Evolutionary conservation across 306 rosid genomes (phyloP).

Genomic region (Luffa aegyptiaca): DNA sequence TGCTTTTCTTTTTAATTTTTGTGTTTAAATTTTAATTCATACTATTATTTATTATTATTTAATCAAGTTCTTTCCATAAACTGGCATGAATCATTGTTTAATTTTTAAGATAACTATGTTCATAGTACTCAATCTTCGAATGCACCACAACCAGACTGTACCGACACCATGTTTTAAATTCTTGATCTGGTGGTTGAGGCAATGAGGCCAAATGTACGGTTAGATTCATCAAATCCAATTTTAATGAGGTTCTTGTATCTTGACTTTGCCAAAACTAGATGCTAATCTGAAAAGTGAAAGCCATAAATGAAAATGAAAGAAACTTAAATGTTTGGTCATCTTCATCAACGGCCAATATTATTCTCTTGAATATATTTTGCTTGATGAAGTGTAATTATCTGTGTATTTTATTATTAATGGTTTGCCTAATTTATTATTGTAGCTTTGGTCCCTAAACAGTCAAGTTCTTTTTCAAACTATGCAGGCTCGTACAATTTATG

Average conservation of each 20-base stretch:
- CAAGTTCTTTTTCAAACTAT: constrained; percentile 10
- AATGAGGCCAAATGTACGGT: neutral
- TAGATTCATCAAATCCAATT: neutral
- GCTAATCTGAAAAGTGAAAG: neutral
- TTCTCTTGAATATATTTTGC: neutral
- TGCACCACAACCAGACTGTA: neutral
- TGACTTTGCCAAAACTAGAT: neutral
- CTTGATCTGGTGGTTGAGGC: neutral
- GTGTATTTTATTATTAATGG: neutral
- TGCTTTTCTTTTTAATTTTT: neutral
- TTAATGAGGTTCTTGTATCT: neutral
- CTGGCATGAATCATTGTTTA: neutral
- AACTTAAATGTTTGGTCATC: neutral
- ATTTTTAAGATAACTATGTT: neutral
- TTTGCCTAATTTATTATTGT: neutral
- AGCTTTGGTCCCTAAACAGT: neutral
- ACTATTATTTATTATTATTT: neutral
- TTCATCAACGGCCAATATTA: neutral
- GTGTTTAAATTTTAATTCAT: neutral
- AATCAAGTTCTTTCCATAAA: neutral
- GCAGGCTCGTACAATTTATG: constrained; percentile 36
- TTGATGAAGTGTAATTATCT: neutral
- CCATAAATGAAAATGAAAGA: neutral
- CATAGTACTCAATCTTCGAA: neutral
- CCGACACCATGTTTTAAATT: neutral